phyloP scores from a whole-genome alignment of 2,329 filamentous ascomycete species.

The Talaromyces sp. region DNA sequence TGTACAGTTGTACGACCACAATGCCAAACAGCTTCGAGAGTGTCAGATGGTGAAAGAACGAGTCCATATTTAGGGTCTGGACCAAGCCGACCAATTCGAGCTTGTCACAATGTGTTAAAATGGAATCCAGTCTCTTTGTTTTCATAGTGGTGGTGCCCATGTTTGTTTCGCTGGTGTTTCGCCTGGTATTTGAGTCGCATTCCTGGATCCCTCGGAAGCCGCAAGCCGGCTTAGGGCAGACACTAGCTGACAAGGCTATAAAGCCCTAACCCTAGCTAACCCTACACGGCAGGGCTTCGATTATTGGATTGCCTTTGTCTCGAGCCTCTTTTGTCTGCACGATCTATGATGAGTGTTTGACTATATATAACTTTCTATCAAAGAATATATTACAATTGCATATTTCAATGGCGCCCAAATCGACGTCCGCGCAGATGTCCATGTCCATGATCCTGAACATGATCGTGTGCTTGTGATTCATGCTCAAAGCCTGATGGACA shows the following conservation, averaged over 20 bases:
- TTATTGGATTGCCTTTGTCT: not conserved
- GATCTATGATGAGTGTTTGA: not conserved
- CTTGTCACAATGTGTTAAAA: too few species aligned
- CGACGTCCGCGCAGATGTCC: not conserved
- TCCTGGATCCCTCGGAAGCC: conserved; percentile 14
- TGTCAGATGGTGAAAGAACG: not conserved
- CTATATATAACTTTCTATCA: not conserved
- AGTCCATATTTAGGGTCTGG: too few species aligned
- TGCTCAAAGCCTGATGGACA: not conserved
- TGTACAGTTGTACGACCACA: not conserved
- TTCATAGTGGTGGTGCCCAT: not conserved
- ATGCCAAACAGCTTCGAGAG: conserved; percentile 1
- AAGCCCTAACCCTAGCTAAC: not conserved
- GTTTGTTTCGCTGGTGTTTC: not conserved
- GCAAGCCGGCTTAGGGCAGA: conserved; percentile 14
- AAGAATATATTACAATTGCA: not conserved
- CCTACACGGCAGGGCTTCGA: not conserved
- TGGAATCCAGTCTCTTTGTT: not conserved
- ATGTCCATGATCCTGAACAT: not conserved
- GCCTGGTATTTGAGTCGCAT: conserved; percentile 6
- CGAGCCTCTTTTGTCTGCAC: not conserved
- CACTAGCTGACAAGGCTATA: not conserved
- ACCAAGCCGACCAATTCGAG: not conserved
- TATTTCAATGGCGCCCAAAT: not conserved
- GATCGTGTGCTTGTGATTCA: not conserved